Evolutionary conservation across 176 grass and related monocot species (phyloP).

Genomic region (Phoenix dactylifera): DNA sequence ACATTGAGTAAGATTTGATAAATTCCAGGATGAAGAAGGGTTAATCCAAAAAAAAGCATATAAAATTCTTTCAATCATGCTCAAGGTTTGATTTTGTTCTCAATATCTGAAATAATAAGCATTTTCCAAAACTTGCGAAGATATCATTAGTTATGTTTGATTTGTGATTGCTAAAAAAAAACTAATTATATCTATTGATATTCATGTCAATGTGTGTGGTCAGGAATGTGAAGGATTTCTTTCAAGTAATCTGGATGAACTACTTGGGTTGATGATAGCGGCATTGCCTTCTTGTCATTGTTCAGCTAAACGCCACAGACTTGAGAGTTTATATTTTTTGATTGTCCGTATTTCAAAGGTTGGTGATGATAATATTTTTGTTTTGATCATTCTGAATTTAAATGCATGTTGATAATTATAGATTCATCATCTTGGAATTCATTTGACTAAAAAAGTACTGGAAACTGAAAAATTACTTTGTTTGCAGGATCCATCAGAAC

Average conservation of each 20-base stretch:
- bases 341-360: conserved; percentile 77
- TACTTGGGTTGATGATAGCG: conserved; percentile 61
- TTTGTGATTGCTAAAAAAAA: no score
- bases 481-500: conserved; percentile 65
- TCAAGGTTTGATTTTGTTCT: conserved; percentile 48
- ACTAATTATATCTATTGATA: background rate
- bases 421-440: background rate
- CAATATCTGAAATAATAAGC: no score
- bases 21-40: conserved; percentile 62
- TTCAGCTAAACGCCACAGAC: conserved; percentile 74
- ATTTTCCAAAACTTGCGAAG: no score
- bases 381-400: conserved; percentile 2
- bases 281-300: conserved; percentile 65
- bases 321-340: conserved; percentile 80
- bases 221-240: conserved; percentile 61
- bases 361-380: conserved; percentile 9
- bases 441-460: background rate
- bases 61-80: conserved; percentile 84
- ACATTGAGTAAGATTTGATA: background rate
- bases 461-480: conserved; percentile 4
- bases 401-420: background rate
- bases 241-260: conserved; percentile 45
- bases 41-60: conserved; percentile 95
- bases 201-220: background rate
- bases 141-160: no score